These are phyloP conservation scores for Cryptococcus hybrid DNA, from an alignment of 1,284 basidiomycete species.

Conservation along the genomic window DNA sequence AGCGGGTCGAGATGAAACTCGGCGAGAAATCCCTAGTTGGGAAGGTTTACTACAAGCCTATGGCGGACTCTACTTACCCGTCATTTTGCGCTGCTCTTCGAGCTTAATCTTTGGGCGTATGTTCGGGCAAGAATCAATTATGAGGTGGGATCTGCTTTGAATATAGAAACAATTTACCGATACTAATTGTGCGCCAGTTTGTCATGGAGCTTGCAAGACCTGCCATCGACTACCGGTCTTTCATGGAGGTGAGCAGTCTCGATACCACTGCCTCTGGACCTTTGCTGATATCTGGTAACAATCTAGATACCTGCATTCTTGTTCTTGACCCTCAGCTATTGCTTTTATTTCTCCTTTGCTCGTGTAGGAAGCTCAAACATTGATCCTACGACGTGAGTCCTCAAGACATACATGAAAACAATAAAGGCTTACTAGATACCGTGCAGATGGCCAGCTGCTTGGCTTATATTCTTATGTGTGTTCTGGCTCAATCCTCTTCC, in stretches of 20 bases:
- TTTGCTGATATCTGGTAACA: not conserved
- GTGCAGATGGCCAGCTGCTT: constrained; percentile 73
- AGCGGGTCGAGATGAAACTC: constrained; percentile 62
- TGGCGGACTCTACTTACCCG: constrained; percentile 68
- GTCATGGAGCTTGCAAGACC: constrained; percentile 88
- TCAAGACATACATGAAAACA: not conserved
- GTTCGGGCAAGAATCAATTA: constrained; percentile 76
- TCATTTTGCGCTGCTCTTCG: constrained; percentile 73
- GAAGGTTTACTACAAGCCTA: constrained; percentile 77
- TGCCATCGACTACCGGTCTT: constrained; percentile 74
- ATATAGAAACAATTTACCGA: too few species aligned
- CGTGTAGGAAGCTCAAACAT: constrained; percentile 57
- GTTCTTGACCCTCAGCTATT: constrained; percentile 70
- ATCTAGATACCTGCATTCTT: constrained; percentile 73
- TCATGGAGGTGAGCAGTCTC: constrained; percentile 63
- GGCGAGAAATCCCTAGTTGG: constrained; percentile 66
- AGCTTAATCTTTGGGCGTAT: constrained; percentile 79
- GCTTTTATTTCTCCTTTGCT: constrained; percentile 81
- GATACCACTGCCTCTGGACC: not conserved
- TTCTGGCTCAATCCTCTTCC: constrained; percentile 76
- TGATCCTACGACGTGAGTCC: constrained; percentile 52
- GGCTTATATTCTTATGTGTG: constrained; percentile 65
- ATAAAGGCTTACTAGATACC: constrained; percentile 2
- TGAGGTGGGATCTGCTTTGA: constrained; percentile 24
- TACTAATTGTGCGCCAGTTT: constrained; percentile 52